Conservation (phyloP, 108 stramenopile species). For the Skeletonema potamos region DNA sequence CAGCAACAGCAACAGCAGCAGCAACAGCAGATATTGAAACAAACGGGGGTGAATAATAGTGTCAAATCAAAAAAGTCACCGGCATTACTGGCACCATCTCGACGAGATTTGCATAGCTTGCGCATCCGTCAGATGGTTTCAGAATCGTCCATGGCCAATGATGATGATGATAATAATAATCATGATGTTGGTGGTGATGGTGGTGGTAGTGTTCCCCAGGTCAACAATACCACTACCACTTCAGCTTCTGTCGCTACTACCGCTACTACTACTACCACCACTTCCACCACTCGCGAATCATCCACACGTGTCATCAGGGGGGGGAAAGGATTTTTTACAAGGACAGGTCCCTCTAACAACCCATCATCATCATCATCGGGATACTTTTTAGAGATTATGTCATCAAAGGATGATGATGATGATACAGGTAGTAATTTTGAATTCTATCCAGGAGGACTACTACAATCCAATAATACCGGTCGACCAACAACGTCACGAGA, state of each 20-base stretch:
- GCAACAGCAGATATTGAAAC: neutral
- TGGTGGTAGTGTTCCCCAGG: neutral
- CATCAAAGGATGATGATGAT: neutral
- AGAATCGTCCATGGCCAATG: neutral
- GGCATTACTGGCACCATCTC: neutral
- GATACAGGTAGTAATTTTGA: neutral
- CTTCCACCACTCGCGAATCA: neutral
- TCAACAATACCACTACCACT: neutral
- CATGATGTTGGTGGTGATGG: neutral
- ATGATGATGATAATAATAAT: neutral
- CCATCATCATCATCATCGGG: neutral
- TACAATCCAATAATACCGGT: neutral
- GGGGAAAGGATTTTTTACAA: neutral
- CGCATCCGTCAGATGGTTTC: neutral
- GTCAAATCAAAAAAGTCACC: neutral
- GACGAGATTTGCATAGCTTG: neutral
- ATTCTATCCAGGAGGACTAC: neutral
- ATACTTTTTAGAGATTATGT: neutral
- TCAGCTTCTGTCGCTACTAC: neutral
- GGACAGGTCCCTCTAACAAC: neutral
- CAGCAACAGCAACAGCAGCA: neutral
- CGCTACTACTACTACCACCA: neutral
- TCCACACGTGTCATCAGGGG: neutral
- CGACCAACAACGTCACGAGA: neutral
- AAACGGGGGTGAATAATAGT: neutral